Conservation (phyloP, 2,329 filamentous ascomycete species). For the Drechmeria coniospora region DNA sequence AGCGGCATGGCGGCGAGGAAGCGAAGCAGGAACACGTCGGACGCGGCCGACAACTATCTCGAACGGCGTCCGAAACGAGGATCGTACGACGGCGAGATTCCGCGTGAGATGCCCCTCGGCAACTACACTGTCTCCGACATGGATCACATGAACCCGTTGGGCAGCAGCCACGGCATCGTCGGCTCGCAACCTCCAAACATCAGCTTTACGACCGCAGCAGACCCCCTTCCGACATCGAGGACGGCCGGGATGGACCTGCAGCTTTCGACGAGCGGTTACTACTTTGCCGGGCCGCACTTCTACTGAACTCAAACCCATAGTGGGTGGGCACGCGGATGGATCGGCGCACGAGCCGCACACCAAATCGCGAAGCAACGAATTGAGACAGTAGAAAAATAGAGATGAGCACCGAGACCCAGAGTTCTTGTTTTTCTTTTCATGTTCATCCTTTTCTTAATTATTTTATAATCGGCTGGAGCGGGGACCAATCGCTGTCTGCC, state of each 20-base stretch:
- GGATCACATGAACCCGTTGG: constrained; percentile 5
- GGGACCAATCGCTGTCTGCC: too few relatives aligned
- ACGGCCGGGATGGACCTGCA: constrained; percentile 5
- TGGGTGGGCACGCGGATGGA: too few relatives aligned
- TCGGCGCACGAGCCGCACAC: too few relatives aligned
- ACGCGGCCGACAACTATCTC: constrained; percentile 5
- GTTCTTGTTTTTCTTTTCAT: background rate
- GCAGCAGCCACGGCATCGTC: constrained; percentile 1
- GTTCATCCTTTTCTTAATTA: too few relatives aligned
- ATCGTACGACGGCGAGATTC: constrained; percentile 7
- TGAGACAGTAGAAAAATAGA: too few relatives aligned
- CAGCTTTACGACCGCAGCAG: constrained; percentile 4
- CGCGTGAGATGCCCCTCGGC: constrained; percentile 2
- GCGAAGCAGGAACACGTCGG: constrained; percentile 17
- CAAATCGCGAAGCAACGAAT: too few relatives aligned
- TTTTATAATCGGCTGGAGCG: too few relatives aligned
- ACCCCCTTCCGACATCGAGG: constrained; percentile 6
- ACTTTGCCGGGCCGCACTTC: constrained; percentile 7
- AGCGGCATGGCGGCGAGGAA: constrained; percentile 38
- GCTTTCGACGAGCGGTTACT: constrained; percentile 7
- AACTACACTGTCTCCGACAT: constrained; percentile 7
- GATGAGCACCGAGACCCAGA: too few relatives aligned
- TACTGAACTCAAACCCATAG: constrained; percentile 3
- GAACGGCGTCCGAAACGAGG: constrained; percentile 9
- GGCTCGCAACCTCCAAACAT: constrained; percentile 4